Evolutionary conservation across 805 yeast species (phyloP).

Genomic region (Barnettozyma siamensis): DNA sequence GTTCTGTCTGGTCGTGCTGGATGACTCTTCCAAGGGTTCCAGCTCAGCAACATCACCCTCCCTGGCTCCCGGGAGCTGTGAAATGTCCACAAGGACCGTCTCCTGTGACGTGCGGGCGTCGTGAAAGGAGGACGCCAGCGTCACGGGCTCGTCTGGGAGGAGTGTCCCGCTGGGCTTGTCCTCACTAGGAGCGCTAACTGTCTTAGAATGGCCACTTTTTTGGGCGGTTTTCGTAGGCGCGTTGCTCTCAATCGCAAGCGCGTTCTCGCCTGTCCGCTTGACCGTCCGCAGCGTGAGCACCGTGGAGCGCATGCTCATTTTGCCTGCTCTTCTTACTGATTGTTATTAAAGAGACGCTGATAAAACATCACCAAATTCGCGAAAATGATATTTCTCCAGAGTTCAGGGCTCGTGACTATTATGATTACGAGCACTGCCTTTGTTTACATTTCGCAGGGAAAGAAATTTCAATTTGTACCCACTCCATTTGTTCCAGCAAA

Average conservation of each 20-base stretch:
- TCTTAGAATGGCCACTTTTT: neutral
- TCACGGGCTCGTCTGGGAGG: constrained; percentile 15
- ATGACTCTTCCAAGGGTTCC: constrained; percentile 29
- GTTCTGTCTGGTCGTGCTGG: constrained; percentile 27
- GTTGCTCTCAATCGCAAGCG: constrained; percentile 22
- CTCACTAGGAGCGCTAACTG: neutral
- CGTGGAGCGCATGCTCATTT: constrained; percentile 22
- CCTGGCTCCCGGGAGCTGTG: constrained; percentile 52
- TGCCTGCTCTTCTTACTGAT: too few species aligned
- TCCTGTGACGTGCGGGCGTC: constrained; percentile 55
- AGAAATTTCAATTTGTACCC: neutral
- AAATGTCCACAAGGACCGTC: constrained; percentile 57
- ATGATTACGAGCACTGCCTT: too few species aligned
- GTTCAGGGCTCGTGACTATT: too few species aligned
- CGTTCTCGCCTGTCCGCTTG: constrained; percentile 18
- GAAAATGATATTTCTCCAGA: too few species aligned
- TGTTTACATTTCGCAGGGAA: too few species aligned
- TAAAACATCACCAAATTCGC: too few species aligned
- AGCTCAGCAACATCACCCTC: constrained; percentile 78
- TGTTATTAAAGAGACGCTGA: too few species aligned
- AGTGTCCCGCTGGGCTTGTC: neutral
- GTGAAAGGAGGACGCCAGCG: constrained; percentile 40
- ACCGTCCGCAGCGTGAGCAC: constrained; percentile 26
- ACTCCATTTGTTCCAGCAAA: too few species aligned
- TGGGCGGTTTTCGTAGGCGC: constrained; percentile 1